Conservation (phyloP, 2,329 filamentous ascomycete genomes). For the Arthrobotrys megalospora region DNA sequence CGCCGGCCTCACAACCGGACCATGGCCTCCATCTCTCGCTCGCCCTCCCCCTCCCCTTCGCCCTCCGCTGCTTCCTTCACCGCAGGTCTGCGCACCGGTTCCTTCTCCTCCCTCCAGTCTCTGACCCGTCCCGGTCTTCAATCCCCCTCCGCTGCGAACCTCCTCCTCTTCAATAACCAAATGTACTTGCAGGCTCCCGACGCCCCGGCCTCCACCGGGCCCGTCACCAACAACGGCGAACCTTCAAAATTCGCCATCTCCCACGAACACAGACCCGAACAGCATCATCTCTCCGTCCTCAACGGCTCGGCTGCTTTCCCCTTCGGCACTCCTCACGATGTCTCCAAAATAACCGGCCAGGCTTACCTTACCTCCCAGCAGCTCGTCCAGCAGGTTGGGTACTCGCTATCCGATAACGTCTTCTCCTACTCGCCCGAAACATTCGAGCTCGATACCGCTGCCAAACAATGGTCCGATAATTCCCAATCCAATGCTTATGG, state of each 20-base stretch:
- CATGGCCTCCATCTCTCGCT: conserved; percentile 51
- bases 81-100: conserved; percentile 46
- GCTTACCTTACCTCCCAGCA: conserved; percentile 94
- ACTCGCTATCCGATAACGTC: conserved; percentile 87
- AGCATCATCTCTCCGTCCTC: conserved; percentile 64
- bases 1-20: too few relatives aligned
- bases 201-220: conserved; percentile 26
- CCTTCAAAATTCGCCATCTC: conserved; percentile 53
- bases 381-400: conserved; percentile 95
- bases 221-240: conserved; percentile 45
- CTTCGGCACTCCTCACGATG: conserved; percentile 61
- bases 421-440: conserved; percentile 96
- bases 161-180: conserved; percentile 44
- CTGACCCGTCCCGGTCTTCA: conserved; percentile 50
- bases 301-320: conserved; percentile 62
- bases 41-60: conserved; percentile 58
- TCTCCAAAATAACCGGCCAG: conserved; percentile 78
- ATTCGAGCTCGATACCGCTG: conserved; percentile 89
- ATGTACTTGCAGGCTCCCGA: conserved; percentile 56
- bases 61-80: conserved; percentile 56
- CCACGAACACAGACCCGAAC: conserved; percentile 40
- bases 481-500: conserved; percentile 79
- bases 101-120: conserved; percentile 52
- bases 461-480: conserved; percentile 80
- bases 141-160: conserved; percentile 48